Evolutionary conservation across 2,329 filamentous ascomycete species (phyloP), one percentile per base, ranked within the genome.

Genomic region (Xylaria sp.): DNA sequence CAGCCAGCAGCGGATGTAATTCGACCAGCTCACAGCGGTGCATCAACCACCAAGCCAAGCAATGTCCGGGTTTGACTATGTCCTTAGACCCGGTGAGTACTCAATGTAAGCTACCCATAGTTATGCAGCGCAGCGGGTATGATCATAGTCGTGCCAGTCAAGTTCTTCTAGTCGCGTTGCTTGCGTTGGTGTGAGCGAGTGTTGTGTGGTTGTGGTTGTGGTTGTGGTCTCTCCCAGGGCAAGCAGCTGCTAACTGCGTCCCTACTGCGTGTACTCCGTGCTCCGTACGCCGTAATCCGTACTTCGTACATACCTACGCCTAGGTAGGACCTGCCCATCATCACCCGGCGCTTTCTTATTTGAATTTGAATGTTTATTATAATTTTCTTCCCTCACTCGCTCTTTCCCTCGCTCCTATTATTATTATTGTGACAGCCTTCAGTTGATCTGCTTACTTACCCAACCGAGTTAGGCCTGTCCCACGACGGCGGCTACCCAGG

Each of bases 1-100:
- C 19, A 34, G 11, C 39, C 30, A 52, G 11, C 37, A 53, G 49
- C 49, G 37, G 23, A 49, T 46, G 53, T 44, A 54, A 60, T 60
- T 54, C 55, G 13, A 55, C 48, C 58, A 60, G 50, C 23, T 51
- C 52, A 51, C 34, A 46, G 37, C 37, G 23, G 47, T 10, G 47
- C 52, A 13, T 55, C 58, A 47, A 50, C 23, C 48, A 50, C 48
- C 46, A 48, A 19, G 18, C 58, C 47, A 57, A 42, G 16, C 3
- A 50, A n/a, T n/a, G 11, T 8, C 30, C 54, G 54, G 7, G 55
- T 48, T 47, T 51, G 23, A 30, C 23, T 30, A 30, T 30, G 23
- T 54, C 46, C 42, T 16, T 49, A 18, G 39, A 49, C 49, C 49
- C 19, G 42, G 50, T 51, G 44, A 37, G 19, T 50, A 50, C 19